Conservation (phyloP, 768 basidiomycete species). For the Amanita muscaria region DNA sequence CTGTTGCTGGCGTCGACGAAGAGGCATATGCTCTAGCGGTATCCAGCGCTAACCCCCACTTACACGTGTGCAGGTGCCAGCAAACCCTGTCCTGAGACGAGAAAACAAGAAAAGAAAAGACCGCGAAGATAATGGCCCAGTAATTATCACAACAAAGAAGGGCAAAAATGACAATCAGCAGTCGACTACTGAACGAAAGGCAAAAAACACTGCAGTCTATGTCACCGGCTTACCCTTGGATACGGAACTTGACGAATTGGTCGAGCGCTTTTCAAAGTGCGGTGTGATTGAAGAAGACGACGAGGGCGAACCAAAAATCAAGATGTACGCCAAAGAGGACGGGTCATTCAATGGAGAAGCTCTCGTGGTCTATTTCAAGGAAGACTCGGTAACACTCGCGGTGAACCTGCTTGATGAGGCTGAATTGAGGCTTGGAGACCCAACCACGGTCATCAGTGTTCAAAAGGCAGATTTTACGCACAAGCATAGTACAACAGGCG, state of each 20-base stretch:
- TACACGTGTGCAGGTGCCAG: slow-evolving; percentile 62
- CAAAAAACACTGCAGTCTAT: slow-evolving; percentile 91
- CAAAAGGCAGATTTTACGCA: slow-evolving; percentile 72
- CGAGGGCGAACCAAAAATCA: slow-evolving; percentile 86
- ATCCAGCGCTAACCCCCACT: slow-evolving; percentile 14
- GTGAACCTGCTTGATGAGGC: slow-evolving; percentile 84
- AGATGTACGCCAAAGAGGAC: slow-evolving; percentile 86
- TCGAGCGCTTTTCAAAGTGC: slow-evolving; percentile 83
- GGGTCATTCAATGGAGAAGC: slow-evolving; percentile 92
- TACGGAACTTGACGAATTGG: slow-evolving; percentile 63
- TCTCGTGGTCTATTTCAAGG: slow-evolving; percentile 94
- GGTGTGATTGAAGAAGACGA: slow-evolving; percentile 92
- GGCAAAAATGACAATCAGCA: slow-evolving; percentile 48
- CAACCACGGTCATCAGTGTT: slow-evolving; percentile 65
- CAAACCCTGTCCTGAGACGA: slow-evolving; percentile 76
- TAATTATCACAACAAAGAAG: slow-evolving; percentile 49
- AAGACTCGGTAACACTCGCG: slow-evolving; percentile 86
- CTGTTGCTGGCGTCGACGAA: slow-evolving; percentile 89
- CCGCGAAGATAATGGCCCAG: slow-evolving; percentile 61
- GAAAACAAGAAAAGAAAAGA: slow-evolving; percentile 75
- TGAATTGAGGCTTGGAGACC: slow-evolving; percentile 77
- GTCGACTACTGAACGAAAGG: slow-evolving; percentile 44
- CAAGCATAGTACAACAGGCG: slow-evolving; percentile 41
- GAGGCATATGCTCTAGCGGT: slow-evolving; percentile 42
- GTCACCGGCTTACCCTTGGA: slow-evolving; percentile 78